Evolutionary conservation across 2,329 filamentous ascomycete species (phyloP).

Genomic region (Aspergillus sp.): DNA sequence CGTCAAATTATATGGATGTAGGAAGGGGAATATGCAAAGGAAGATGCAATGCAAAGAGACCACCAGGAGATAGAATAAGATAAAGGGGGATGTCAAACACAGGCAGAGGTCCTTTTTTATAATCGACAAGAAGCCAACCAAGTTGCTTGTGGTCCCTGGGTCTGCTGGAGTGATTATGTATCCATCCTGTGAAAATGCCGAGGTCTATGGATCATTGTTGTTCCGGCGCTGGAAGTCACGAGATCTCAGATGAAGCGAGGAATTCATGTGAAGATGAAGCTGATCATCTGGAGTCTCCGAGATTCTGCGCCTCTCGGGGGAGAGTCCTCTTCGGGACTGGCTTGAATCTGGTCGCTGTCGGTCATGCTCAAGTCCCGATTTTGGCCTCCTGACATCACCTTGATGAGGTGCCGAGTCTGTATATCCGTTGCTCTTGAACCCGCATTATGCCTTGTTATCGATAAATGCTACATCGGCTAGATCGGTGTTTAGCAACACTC

Average conservation of each 20-base stretch:
- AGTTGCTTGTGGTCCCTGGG: slow-evolving; percentile 7
- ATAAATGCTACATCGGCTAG: not conserved
- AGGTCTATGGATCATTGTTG: slow-evolving; percentile 30
- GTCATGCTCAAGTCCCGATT: slow-evolving; percentile 1
- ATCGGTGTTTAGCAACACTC: not conserved
- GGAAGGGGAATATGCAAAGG: slow-evolving; percentile 1
- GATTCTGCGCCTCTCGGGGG: not conserved
- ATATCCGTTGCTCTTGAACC: too few relatives aligned
- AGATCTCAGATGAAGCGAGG: slow-evolving; percentile 15
- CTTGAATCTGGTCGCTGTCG: slow-evolving; percentile 5
- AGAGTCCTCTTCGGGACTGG: not conserved
- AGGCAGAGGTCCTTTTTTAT: slow-evolving; percentile 14
- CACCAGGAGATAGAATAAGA: not conserved
- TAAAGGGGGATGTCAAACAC: slow-evolving; percentile 1
- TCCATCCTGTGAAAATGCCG: slow-evolving; percentile 30
- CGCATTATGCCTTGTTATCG: not conserved
- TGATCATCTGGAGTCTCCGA: not conserved
- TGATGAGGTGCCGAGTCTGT: not conserved
- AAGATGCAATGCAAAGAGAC: slow-evolving; percentile 1
- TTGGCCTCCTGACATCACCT: slow-evolving; percentile 1
- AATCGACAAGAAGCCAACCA: slow-evolving; percentile 11
- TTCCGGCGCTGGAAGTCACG: slow-evolving; percentile 26
- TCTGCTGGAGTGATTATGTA: slow-evolving; percentile 17
- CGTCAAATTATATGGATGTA: slow-evolving; percentile 15
- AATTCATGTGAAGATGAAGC: slow-evolving; percentile 28